These are phyloP conservation scores for Ogataea paraovalis DNA, from an alignment of 805 yeast genomes.

Conservation along the genomic window DNA sequence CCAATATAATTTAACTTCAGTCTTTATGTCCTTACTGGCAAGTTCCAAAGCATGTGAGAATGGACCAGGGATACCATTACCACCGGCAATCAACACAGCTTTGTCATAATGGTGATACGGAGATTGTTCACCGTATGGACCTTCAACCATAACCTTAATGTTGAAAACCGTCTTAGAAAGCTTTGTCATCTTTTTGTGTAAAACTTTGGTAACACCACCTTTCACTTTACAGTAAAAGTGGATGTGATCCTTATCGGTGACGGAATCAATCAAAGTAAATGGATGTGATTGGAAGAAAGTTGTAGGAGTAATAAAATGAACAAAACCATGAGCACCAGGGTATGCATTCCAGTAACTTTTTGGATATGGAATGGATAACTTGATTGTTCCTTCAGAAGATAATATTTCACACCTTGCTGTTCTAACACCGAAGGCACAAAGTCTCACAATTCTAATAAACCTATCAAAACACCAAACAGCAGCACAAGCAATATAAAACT, in stretches of 20 bases:
- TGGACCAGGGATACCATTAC: slow-evolving; percentile 68
- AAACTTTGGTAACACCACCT: slow-evolving; percentile 51
- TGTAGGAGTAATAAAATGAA: slow-evolving; percentile 50
- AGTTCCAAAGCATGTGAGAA: slow-evolving; percentile 37
- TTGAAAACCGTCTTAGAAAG: slow-evolving; percentile 25
- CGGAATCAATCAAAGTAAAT: slow-evolving; percentile 49
- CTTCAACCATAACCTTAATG: slow-evolving; percentile 62
- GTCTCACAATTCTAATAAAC: slow-evolving; percentile 39
- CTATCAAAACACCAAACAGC: slow-evolving; percentile 57
- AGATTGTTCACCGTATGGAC: slow-evolving; percentile 64
- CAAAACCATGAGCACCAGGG: slow-evolving; percentile 59
- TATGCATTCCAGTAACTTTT: slow-evolving; percentile 40
- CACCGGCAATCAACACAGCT: slow-evolving; percentile 64
- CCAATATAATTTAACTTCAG: slow-evolving; percentile 55
- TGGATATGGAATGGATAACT: slow-evolving; percentile 45
- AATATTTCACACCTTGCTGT: slow-evolving; percentile 35
- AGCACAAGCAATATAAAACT: slow-evolving; percentile 34
- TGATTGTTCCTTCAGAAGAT: slow-evolving; percentile 46
- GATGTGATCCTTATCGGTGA: slow-evolving; percentile 33
- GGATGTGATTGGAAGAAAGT: slow-evolving; percentile 56
- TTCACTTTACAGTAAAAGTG: slow-evolving; percentile 47
- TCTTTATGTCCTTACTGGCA: slow-evolving; percentile 30
- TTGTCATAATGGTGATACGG: slow-evolving; percentile 50
- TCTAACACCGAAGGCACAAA: slow-evolving; percentile 35
- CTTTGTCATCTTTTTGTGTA: slow-evolving; percentile 30